Conservation (phyloP, 306 rosid genomes). For the Hippophae rhamnoides region DNA sequence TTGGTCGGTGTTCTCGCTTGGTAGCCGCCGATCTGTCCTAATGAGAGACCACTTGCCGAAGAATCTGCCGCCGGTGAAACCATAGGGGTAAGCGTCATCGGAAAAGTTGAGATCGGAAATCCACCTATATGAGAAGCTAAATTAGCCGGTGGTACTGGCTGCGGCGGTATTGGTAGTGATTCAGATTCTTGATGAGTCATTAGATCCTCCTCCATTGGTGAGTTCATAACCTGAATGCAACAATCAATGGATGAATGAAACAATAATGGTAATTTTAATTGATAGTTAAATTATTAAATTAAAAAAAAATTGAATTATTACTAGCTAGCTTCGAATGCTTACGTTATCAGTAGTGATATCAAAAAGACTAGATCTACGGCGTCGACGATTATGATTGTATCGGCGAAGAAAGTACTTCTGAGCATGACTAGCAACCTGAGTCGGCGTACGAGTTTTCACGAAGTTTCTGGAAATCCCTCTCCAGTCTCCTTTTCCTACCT, state of each 20-base stretch:
- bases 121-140: conserved; percentile 20
- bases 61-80: conserved; percentile 22
- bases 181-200: conserved; percentile 27
- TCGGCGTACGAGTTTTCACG: conserved; percentile 84
- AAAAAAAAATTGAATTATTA: too few species aligned
- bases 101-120: conserved; percentile 29
- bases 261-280: too few species aligned
- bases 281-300: too few species aligned
- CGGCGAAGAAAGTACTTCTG: conserved; percentile 91
- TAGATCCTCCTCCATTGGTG: conserved; percentile 49
- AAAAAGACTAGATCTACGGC: conserved; percentile 90
- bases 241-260: not conserved
- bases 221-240: conserved; percentile 31
- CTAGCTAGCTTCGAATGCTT: not conserved
- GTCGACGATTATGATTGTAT: conserved; percentile 57
- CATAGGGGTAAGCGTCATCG: conserved; percentile 24
- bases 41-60: conserved; percentile 4
- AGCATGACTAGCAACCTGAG: conserved; percentile 95
- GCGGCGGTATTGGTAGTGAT: conserved; percentile 12
- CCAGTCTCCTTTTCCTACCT: conserved; percentile 93
- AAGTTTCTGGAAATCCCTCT: conserved; percentile 89
- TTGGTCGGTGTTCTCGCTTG: conserved; percentile 12
- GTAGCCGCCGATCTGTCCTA: conserved; percentile 1
- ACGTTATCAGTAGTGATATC: conserved; percentile 71
- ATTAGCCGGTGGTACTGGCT: conserved; percentile 16